Evolutionary conservation across 352 stramenopile species (phyloP).

Genomic region (Globisporangium abappressorium): DNA sequence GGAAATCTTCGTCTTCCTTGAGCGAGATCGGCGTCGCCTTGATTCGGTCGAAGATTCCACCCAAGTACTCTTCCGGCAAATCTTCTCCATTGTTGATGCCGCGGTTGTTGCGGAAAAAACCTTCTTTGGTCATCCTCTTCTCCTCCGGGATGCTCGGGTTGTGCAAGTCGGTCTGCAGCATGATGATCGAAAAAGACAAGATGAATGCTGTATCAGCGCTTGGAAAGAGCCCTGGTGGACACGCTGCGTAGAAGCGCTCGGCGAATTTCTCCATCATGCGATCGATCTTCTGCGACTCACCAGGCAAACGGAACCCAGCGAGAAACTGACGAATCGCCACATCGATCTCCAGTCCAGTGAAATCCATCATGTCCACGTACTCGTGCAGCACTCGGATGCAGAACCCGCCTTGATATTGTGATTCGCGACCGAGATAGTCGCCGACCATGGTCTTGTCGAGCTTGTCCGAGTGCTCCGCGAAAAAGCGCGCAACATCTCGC

Average conservation of each 20-base stretch:
- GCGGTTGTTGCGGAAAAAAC: conserved; percentile 97
- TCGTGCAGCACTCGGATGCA: conserved; percentile 93
- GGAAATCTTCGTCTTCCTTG: conserved; percentile 94
- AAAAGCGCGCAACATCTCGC: conserved; percentile 92
- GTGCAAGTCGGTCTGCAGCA: conserved; percentile 95
- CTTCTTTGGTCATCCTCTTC: conserved; percentile 97
- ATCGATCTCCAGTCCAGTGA: conserved; percentile 94
- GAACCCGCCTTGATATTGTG: conserved; percentile 93
- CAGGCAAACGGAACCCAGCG: conserved; percentile 96
- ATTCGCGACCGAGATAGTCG: conserved; percentile 97
- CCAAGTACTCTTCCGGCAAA: conserved; percentile 92
- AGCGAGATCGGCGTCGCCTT: conserved; percentile 94
- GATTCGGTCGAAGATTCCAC: conserved; percentile 95
- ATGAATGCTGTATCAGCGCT: conserved; percentile 98
- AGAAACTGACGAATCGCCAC: conserved; percentile 98
- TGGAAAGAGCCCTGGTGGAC: conserved; percentile 86
- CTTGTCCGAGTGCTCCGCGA: conserved; percentile 89
- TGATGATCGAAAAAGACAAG: conserved; percentile 92
- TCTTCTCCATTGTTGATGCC: conserved; percentile 97
- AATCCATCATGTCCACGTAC: conserved; percentile 97
- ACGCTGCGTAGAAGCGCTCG: conserved; percentile 82
- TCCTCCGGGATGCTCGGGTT: conserved; percentile 97
- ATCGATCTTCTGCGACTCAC: conserved; percentile 99
- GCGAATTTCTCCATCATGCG: conserved; percentile 99
- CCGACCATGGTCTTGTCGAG: conserved; percentile 97